Base-by-base conservation (phyloP, 768 basidiomycete genomes). In the Tulasnella sp. region DNA sequence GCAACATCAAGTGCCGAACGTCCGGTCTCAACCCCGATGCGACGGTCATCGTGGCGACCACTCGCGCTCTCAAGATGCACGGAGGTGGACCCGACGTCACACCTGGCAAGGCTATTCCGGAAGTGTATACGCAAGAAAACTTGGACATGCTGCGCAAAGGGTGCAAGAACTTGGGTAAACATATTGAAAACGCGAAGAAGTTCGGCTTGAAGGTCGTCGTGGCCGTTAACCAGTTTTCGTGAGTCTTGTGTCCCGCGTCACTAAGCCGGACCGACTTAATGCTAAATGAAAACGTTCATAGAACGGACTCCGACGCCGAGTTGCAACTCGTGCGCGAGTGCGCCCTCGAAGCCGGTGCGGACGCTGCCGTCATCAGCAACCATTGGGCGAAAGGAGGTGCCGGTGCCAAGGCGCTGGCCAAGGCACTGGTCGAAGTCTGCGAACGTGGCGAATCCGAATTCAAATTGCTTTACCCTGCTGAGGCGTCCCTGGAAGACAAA, bases 51-150 rank as follows among this genome's bases (percentile, higher is more conserved):
- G 96, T 99, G 69, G 97, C 96, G 7, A 99, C 96, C 4, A 95
- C 96, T 35, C 91, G 96, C 75, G 96, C 96, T 26, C 83, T 99
- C 74, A 99, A 98, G 86, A 99, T 99, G 96, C 96, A 99, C 79
- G 96, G 96, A 52, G 96, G 96, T 74, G 97, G 92, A 73, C 96
- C 96, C 5, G 95, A 97, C 32, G 95, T 98, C 69, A 91, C 92
- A 1, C 96, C 96, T 34, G 96, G 96, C 67, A 98, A 97, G 80
- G 87, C 95, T 29, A 86, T 98, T 47, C 90, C 91, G 75, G 92
- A 92, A 63, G 94, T 92, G 52, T 99, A 99, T 80, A 93, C 92
- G 74, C 90, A 91, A 79, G 96, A 98, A 82, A 88, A 98, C 78
- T 85, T 98, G 66, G 89, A 89, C 73, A 92, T 88, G 12, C 88